Evolutionary conservation across 345 rosid genomes (phyloP), one percentile per base, ranked within the genome.

Genomic region (Brassica rapa): DNA sequence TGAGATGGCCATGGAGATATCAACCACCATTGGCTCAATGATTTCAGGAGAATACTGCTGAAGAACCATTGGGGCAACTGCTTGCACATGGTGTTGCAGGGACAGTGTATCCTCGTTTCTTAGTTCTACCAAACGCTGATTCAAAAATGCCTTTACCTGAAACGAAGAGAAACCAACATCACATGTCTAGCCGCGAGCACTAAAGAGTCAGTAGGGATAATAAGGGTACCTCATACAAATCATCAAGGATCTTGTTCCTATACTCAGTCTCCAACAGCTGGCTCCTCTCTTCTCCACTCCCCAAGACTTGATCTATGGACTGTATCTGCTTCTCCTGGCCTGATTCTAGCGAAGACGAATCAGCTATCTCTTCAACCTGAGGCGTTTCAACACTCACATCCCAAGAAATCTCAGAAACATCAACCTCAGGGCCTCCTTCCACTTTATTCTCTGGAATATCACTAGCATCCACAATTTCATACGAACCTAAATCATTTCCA

Each of bases 361-460:
- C 90, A 70, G 86, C 88, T 51, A 86, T 86, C 61, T 84, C 85
- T 68, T 88, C 94, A 62, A 90, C 88, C 81, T 86, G 90, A 83
- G 98, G 97, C 57, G 96, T 87, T 74, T 95, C 97, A 71, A 90
- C 99, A 33, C 91, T 90, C 70, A 95, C 80, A 84, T 91, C 97
- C 97, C 99, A 95, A 69, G 91, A 88, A 77, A 89, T 86, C 74
- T 91, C 96, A 62, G 95, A 89, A 60, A 73, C 82, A 73, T 83
- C 81, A 72, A 84, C 65, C 81, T 86, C 88, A 55, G 79, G 79
- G 56, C 62, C 69, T 16, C 76, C 87, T 72, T 84, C 89, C 51
- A 74, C 82, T 71, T 82, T 85, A 62, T 62, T 80, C 74, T 76
- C 85, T 30, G 84, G 77, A 82, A 90, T 81, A 71, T 94, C 96